Evolutionary conservation across 768 basidiomycete genomes (phyloP).

Genomic region (Russula dissimulans): DNA sequence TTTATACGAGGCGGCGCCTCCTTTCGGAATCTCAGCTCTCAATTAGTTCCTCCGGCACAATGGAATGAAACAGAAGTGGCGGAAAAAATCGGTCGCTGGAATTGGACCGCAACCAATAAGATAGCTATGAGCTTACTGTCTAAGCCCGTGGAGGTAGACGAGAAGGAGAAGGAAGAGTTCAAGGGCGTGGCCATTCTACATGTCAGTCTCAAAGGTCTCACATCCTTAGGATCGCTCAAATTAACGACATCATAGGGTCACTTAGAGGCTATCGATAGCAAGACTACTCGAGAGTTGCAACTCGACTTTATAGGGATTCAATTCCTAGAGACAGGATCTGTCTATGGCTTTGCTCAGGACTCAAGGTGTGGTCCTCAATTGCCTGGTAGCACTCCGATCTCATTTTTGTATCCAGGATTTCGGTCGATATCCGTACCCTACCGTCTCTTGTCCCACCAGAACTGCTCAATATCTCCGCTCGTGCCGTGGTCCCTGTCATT

Average conservation of each 20-base stretch:
- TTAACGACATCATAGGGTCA: constrained; percentile 42
- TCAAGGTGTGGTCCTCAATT: constrained; percentile 37
- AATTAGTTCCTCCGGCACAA: constrained; percentile 30
- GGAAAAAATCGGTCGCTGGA: constrained; percentile 49
- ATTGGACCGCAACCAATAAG: constrained; percentile 58
- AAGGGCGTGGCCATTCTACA: constrained; percentile 51
- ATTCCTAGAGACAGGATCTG: constrained; percentile 59
- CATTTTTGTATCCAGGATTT: not conserved
- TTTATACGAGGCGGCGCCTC: constrained; percentile 58
- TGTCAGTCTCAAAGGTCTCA: constrained; percentile 32
- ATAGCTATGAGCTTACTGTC: constrained; percentile 60
- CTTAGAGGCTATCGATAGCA: constrained; percentile 52
- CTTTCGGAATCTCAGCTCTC: constrained; percentile 47
- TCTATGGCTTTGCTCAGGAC: constrained; percentile 67
- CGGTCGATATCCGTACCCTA: constrained; percentile 7
- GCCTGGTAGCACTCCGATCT: not conserved
- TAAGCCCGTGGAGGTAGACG: constrained; percentile 34
- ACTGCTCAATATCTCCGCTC: constrained; percentile 10
- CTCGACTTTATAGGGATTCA: constrained; percentile 75
- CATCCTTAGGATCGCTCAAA: not conserved
- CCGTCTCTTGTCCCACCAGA: constrained; percentile 12
- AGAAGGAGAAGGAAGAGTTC: constrained; percentile 27
- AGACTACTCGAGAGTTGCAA: constrained; percentile 46
- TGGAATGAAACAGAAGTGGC: constrained; percentile 44
- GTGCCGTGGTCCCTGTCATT: constrained; percentile 14